phyloP scores from a whole-genome alignment of 73 alveolate species.

The Paramecium bursaria region DNA sequence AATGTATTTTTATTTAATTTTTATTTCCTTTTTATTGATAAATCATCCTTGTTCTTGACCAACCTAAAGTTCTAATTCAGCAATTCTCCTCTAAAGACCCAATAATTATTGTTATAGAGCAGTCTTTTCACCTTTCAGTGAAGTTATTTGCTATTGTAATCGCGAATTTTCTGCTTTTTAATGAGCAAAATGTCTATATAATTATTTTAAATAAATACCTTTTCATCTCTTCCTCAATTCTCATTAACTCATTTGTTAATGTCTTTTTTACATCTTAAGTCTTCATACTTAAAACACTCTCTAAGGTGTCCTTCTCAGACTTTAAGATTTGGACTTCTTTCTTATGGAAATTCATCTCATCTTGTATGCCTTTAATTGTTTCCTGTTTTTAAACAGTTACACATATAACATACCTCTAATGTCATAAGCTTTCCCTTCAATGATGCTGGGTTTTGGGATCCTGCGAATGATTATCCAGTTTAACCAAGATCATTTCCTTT shows the following conservation, averaged over 20 bases:
- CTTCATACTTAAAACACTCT: conserved; percentile 93
- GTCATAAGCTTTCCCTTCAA: conserved; percentile 76
- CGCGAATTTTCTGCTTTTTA: conserved; percentile 86
- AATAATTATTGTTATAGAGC: conserved; percentile 81
- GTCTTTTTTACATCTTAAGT: conserved; percentile 96
- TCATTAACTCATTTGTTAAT: conserved; percentile 91
- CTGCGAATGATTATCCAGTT: conserved; percentile 69
- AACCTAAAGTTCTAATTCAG: conserved; percentile 87
- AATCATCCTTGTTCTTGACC: conserved; percentile 78
- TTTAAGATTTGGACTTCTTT: conserved; percentile 91
- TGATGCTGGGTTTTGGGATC: conserved; percentile 83
- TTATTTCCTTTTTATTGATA: too few relatives aligned
- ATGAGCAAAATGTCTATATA: conserved; percentile 75
- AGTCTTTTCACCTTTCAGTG: conserved; percentile 90
- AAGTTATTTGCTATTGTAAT: conserved; percentile 84
- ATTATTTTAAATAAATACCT: conserved; percentile 44
- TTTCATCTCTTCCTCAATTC: conserved; percentile 97
- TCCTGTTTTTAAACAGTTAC: conserved; percentile 68
- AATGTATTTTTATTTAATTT: too few relatives aligned
- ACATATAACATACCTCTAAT: conserved; percentile 62
- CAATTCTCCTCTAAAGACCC: conserved; percentile 88
- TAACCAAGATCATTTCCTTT: conserved; percentile 51
- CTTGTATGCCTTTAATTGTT: conserved; percentile 87
- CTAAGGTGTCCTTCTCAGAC: conserved; percentile 95
- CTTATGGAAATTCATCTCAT: conserved; percentile 95